Evolutionary conservation across 1,284 basidiomycete species (phyloP), one percentile per base, ranked within the genome.

Genomic region (Apiotrichum gracile): DNA sequence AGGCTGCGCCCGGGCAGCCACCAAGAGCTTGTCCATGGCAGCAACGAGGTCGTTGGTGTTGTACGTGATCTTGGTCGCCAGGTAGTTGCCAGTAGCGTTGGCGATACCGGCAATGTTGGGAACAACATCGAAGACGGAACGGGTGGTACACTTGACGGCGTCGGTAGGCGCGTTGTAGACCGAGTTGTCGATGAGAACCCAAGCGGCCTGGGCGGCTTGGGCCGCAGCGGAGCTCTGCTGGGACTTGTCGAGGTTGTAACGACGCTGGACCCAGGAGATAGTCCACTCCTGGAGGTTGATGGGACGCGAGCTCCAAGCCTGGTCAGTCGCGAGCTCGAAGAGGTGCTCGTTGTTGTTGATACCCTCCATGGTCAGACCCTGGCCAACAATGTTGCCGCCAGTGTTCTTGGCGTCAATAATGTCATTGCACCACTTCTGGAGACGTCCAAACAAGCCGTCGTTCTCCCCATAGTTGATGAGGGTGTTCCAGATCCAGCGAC

Each of bases 401-500:
- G 31, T 47, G 4, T 25, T 29, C 26, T 31, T 29, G 12, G 57
- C 50, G 12, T 27, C 14, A 24, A 39, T 52, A 29, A 60, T 24
- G 24, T 51, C 47, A 17, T 29, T 22, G 35, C 42, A 48, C 35
- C 51, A 56, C 31, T 53, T 31, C 17, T 55, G 45, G 24, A 55
- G 47, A 4, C 45, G 74, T 35, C 78, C 78, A 60, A 78, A 77
- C 47, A 79, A 51, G 21, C 78, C 77, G 66, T 77, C 70, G 52
- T 74, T 78, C 19, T 77, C 77, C 33, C 78, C 78, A 53, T 68
- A 78, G 55, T 74, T 72, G 47, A 79, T 31, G 4, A 78, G 65
- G 47, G 77, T 66, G 64, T 78, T 78, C 78, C 78, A 79, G 26
- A 79, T 58, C 78, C 78, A 79, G n/a, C 67, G 60, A 47, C 76